Evolutionary conservation across 371 early-diverging fungal genomes (phyloP).

Genomic region (Umbelopsis sp.): DNA sequence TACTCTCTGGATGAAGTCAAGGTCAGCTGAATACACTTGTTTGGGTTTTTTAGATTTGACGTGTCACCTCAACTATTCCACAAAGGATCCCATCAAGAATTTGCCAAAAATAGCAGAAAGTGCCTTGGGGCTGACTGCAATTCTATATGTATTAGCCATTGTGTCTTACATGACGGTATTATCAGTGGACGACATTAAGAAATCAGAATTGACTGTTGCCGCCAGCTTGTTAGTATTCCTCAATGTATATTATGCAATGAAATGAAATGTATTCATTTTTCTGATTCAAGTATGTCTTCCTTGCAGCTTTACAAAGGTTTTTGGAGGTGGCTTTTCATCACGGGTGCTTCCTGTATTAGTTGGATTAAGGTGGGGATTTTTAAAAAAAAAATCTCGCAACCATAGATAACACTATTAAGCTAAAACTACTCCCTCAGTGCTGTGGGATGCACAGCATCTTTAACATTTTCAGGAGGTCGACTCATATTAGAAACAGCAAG

Average conservation of each 20-base stretch:
- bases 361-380: slow-evolving; percentile 38
- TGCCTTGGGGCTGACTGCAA: slow-evolving; percentile 33
- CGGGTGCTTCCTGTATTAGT: slow-evolving; percentile 40
- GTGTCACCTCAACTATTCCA: too few relatives aligned
- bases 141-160: slow-evolving; percentile 41
- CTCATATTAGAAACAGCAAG: slow-evolving; percentile 47
- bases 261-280: neutral
- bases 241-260: too few relatives aligned
- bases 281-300: neutral
- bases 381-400: neutral
- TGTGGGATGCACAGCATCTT: neutral
- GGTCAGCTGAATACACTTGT: slow-evolving; percentile 18
- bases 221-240: slow-evolving; percentile 39
- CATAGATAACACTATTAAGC: neutral
- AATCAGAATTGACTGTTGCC: slow-evolving; percentile 44
- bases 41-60: too few relatives aligned
- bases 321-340: slow-evolving; percentile 44
- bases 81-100: slow-evolving; percentile 43
- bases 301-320: slow-evolving; percentile 35
- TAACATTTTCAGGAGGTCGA: slow-evolving; percentile 19
- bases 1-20: slow-evolving; percentile 48
- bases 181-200: slow-evolving; percentile 37
- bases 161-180: slow-evolving; percentile 43
- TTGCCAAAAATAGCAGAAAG: slow-evolving; percentile 41
- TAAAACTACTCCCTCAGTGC: neutral